Base-by-base conservation (phyloP, 352 stramenopile genomes). In the Elongisporangium prolatum region DNA sequence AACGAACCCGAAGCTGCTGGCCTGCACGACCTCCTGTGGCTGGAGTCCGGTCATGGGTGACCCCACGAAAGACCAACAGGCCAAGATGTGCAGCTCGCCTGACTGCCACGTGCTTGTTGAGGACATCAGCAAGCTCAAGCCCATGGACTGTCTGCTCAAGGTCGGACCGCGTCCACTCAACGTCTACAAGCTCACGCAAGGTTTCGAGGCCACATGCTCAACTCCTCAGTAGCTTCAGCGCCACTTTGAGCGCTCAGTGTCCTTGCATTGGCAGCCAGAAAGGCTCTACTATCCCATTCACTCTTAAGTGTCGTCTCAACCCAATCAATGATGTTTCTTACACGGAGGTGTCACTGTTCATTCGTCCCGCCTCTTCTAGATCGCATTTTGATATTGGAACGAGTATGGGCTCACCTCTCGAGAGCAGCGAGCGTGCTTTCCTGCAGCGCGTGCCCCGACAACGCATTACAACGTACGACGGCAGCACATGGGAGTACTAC, bases 401-500 rank as follows among this genome's bases (percentile, higher is more conserved):
- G 5, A 40, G 28, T 40, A 40, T 40, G 28, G 28, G 28, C 28
- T 40, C 28, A 40, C 28, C 28, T 8, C 28, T 40, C 28, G 28
- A 64, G 52, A 59, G 53, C 49, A 86, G 68, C 56, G 77, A 84
- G 59, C 71, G 68, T 21, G 62, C 62, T 24, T 92, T 92, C 63
- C 53, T 89, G 60, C 74, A 87, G 67, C 58, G 74, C 25, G 75
- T 80, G 21, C 75, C 83, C 17, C 69, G 75, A 34, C 83, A 90
- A 60, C 78, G 83, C 21, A 68, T 92, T 50, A 89, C 80, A 7
- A 92, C 80, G 17, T 90, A 89, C 57, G 83, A 92, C 37, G 80
- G 76, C 21, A 75, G 88, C 50, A 90, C 77, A 40, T 92, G 82
- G 82, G 75, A 86, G 60, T 90, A 87, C 63, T 92, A 77, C 57